Base-by-base conservation (phyloP, 257 asterid species). In the Cinchona pubescens region DNA sequence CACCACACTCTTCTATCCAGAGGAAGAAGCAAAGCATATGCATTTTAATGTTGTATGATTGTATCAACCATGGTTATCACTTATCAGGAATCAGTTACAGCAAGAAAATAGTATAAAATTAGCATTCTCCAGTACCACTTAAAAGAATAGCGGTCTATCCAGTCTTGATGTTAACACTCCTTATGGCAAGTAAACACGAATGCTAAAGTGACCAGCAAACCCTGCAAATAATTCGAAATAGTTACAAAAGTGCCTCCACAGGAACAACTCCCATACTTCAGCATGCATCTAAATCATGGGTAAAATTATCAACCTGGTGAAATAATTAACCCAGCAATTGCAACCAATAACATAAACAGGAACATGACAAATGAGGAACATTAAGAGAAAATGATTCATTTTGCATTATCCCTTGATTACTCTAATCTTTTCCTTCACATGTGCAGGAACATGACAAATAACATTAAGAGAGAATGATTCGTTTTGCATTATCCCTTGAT, bases 91-190 rank as follows among this genome's bases (percentile, higher is more conserved):
- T 48, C 55, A 61, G 76, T 35, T 46, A 63, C 74, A 74, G 45
- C 30, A 69, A 70, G 34, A 14, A 68, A 37, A 42, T n/a, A n/a
- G 35, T 37, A 72, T 19, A 42, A 63, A 69, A 75, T 79, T 51
- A 62, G 71, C 81, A 37, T 53, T 71, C 69, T 72, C 51, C 19
- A 67, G 72, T 32, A 79, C 58, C 73, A 38, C 70, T 56, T 75
- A 3, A 38, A 69, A 30, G 74, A 45, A 62, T 69, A 37, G 69
- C 14, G 37, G n/a, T 65, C 66, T 48, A 61, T 40, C 58, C 67
- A 46, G 51, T 25, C 40, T 16, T 58, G 49, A 60, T 29, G 63
- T 72, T 35, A 72, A 72, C 56, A 11, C 42, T 19, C 51, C 71
- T 40, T 75, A 67, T 29, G 53, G 32, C 53, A 74, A 14, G 42